Conservation (phyloP, 345 rosid species). For the thale cress (Arabidopsis thaliana) region TAIR10.1 NC_003070.9:27133501-27134000, state of each 20-base stretch:
- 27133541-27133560: slow-evolving; percentile 51
- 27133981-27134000: too few species aligned
- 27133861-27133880: slow-evolving; percentile 54
- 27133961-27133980: neutral
- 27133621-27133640: slow-evolving; percentile 49
- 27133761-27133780: slow-evolving; percentile 49
- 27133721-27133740: slow-evolving; percentile 48
- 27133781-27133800: slow-evolving; percentile 54
- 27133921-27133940: slow-evolving; percentile 18
- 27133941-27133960: slow-evolving; percentile 16
- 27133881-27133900: slow-evolving; percentile 59
- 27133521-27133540: slow-evolving; percentile 39
- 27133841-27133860: slow-evolving; percentile 69
- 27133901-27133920: slow-evolving; percentile 34
- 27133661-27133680: slow-evolving; percentile 38
- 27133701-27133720: slow-evolving; percentile 50
- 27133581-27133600: slow-evolving; percentile 36
- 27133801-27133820: slow-evolving; percentile 43
- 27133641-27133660: slow-evolving; percentile 43
- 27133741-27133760: slow-evolving; percentile 46
- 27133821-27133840: slow-evolving; percentile 32
- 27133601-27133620: slow-evolving; percentile 36
- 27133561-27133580: slow-evolving; percentile 39
- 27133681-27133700: slow-evolving; percentile 52
- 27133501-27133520: slow-evolving; percentile 45